These are phyloP conservation scores for Aspergillus brasiliensis DNA, from an alignment of 2,329 filamentous ascomycete genomes.

Conservation along the genomic window DNA sequence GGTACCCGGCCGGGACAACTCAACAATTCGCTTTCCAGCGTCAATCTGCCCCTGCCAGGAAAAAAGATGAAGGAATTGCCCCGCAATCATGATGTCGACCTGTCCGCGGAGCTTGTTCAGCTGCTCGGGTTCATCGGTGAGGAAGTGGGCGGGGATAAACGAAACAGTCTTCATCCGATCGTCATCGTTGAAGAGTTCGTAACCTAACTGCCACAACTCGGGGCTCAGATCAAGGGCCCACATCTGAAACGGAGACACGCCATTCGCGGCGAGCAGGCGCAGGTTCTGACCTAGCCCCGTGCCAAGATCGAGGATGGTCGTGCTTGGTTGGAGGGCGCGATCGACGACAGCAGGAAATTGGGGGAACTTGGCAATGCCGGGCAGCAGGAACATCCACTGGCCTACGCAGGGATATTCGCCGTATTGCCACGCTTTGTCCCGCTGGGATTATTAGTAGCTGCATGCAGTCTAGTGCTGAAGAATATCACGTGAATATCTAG, in stretches of 20 bases:
- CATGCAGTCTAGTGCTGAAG: neutral
- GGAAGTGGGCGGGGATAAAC: constrained; percentile 5
- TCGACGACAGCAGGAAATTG: neutral
- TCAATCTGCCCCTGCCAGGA: constrained; percentile 5
- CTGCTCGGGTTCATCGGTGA: neutral
- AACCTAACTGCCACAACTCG: constrained; percentile 4
- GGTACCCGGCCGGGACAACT: constrained; percentile 1
- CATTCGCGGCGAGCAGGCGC: constrained; percentile 1
- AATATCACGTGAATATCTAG: too few relatives aligned
- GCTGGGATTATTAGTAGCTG: neutral
- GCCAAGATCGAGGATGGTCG: constrained; percentile 1
- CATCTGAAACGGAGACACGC: neutral
- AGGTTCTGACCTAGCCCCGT: neutral
- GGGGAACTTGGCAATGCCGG: neutral
- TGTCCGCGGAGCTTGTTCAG: neutral
- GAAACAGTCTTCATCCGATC: constrained; percentile 3
- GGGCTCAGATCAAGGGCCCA: constrained; percentile 1
- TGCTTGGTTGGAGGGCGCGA: neutral
- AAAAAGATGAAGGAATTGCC: constrained; percentile 13
- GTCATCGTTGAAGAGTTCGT: neutral
- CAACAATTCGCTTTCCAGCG: constrained; percentile 7
- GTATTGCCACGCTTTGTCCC: constrained; percentile 4
- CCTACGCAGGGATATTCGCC: constrained; percentile 9
- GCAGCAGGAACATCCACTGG: constrained; percentile 4
- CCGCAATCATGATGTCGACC: constrained; percentile 7